Conservation (phyloP, 1,284 basidiomycete genomes). For the Sparassis latifolia region DNA sequence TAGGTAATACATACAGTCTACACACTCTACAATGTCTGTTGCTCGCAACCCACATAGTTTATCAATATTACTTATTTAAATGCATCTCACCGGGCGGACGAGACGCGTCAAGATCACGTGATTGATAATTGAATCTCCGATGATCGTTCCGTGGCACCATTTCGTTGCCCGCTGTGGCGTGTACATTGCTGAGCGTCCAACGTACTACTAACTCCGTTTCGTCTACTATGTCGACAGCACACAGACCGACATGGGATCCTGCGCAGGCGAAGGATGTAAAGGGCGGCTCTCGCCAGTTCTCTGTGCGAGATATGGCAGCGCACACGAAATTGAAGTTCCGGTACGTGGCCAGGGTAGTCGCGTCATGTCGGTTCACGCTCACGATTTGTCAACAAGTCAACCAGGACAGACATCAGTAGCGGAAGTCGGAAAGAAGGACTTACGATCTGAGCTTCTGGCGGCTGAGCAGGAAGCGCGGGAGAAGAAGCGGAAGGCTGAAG, state of each 20-base stretch:
- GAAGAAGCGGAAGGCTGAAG: constrained; percentile 86
- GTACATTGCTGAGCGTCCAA: background rate
- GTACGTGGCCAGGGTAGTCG: constrained; percentile 28
- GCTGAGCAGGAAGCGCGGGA: constrained; percentile 82
- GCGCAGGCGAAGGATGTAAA: constrained; percentile 83
- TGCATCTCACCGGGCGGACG: too few relatives aligned
- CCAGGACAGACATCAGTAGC: constrained; percentile 73
- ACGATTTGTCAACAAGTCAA: constrained; percentile 43
- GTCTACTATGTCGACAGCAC: constrained; percentile 70
- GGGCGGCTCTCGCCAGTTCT: constrained; percentile 83
- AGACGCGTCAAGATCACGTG: too few relatives aligned
- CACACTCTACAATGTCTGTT: too few relatives aligned
- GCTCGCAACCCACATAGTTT: too few relatives aligned
- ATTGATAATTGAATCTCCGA: too few relatives aligned
- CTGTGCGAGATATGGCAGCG: constrained; percentile 84
- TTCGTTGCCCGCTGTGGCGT: too few relatives aligned
- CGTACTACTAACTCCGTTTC: background rate
- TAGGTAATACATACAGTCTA: too few relatives aligned
- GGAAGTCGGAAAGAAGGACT: constrained; percentile 75
- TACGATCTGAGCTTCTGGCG: constrained; percentile 73
- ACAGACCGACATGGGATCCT: constrained; percentile 87
- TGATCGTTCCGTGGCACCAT: too few relatives aligned
- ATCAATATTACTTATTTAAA: too few relatives aligned
- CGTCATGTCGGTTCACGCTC: background rate
- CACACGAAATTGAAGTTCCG: constrained; percentile 97